phyloP scores from a whole-genome alignment of 345 rosid genomes.

The Populus pruinosa region DNA sequence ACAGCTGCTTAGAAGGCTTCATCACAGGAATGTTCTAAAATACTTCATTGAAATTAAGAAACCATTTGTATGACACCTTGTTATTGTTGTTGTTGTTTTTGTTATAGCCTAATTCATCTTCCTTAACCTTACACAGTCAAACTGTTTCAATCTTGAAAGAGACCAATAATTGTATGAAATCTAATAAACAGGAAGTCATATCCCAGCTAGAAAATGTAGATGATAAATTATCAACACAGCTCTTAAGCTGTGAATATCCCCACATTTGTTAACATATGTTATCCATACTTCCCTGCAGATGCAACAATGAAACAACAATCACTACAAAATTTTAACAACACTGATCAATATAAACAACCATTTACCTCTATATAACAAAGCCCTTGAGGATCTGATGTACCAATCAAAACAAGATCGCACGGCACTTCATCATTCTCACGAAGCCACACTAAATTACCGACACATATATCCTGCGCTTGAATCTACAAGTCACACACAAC shows the following conservation, averaged over 20 bases:
- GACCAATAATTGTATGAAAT: background rate
- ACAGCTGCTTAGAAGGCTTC: too few relatives aligned
- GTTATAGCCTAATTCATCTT: background rate
- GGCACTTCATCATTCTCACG: conserved; percentile 99
- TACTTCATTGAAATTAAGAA: background rate
- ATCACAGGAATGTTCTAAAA: background rate
- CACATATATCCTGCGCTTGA: conserved; percentile 81
- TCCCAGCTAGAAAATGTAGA: too few relatives aligned
- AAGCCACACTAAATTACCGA: conserved; percentile 94
- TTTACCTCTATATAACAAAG: conserved; percentile 86
- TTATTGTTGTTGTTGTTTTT: background rate
- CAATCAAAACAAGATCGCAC: conserved; percentile 93
- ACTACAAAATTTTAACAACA: background rate
- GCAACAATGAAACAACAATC: background rate
- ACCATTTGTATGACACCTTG: background rate
- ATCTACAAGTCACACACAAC: conserved; percentile 42
- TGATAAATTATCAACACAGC: too few relatives aligned
- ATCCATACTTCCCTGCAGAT: background rate
- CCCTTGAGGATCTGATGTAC: conserved; percentile 93
- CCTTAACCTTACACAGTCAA: background rate
- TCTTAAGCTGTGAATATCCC: background rate
- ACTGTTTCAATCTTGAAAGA: background rate
- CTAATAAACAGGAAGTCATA: background rate
- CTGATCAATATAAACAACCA: background rate
- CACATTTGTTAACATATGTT: background rate